These are phyloP conservation scores for Botrytis hyacinthi DNA, from an alignment of 2,329 filamentous ascomycete genomes.

Conservation along the genomic window DNA sequence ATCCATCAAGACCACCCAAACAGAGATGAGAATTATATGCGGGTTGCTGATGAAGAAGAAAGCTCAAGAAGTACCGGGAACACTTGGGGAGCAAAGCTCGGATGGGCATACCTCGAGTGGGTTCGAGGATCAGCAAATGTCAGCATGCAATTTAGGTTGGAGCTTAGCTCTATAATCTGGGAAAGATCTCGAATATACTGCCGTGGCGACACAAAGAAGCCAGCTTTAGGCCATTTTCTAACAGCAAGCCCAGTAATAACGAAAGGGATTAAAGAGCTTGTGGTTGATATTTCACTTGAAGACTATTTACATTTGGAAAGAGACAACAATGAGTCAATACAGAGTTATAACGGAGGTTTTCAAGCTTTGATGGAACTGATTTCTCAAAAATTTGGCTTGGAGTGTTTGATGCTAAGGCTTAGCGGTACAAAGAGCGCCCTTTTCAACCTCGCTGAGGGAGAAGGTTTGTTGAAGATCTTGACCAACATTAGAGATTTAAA, in stretches of 20 bases:
- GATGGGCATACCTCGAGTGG: neutral
- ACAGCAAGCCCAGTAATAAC: neutral
- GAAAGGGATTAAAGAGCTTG: neutral
- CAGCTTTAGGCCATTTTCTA: neutral
- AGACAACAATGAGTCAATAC: neutral
- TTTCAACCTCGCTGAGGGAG: neutral
- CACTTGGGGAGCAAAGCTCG: too few species aligned
- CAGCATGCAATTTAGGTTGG: neutral
- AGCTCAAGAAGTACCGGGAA: too few species aligned
- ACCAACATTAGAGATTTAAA: neutral
- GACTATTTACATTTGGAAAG: too few species aligned
- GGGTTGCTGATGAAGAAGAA: too few species aligned
- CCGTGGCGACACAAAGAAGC: accelerated
- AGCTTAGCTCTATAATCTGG: neutral
- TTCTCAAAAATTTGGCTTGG: neutral
- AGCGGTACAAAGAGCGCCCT: neutral
- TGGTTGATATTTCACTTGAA: neutral
- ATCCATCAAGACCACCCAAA: neutral
- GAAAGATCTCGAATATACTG: neutral
- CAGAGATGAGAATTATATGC: neutral
- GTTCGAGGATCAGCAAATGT: neutral
- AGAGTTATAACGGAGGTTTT: neutral
- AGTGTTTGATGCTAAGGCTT: neutral
- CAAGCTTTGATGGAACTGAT: accelerated
- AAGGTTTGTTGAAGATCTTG: neutral